A percentile compares a stretch with the other conserved stretches of the same genome.
Conservation (phyloP, 1,284 basidiomycete genomes). For the Filobasidium uniguttulatum region DNA sequence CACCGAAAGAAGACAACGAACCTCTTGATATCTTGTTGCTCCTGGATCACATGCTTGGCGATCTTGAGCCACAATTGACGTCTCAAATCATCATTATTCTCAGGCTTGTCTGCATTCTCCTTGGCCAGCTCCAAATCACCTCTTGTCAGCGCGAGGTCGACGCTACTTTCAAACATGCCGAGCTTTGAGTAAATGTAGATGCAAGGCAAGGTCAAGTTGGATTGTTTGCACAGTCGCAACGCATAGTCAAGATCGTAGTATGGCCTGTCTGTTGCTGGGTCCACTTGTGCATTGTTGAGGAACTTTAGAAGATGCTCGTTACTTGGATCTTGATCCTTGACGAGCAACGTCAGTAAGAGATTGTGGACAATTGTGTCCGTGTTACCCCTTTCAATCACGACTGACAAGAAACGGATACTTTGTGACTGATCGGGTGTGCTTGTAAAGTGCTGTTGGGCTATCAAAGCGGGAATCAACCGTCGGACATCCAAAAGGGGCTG, state of each 20-base stretch:
- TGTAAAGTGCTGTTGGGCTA: conserved; percentile 53
- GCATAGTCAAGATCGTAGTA: conserved; percentile 98
- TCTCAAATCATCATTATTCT: conserved; percentile 68
- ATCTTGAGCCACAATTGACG: conserved; percentile 98
- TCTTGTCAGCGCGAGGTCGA: conserved; percentile 84
- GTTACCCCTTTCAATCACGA: conserved; percentile 62
- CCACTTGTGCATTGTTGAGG: conserved; percentile 65
- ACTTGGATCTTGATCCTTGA: conserved; percentile 44
- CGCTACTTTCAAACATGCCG: conserved; percentile 90
- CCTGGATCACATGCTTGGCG: conserved; percentile 90
- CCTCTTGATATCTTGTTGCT: conserved; percentile 95
- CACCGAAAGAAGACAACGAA: conserved; percentile 38
- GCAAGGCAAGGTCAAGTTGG: conserved; percentile 72
- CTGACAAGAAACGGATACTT: conserved; percentile 73
- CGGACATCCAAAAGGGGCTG: conserved; percentile 65
- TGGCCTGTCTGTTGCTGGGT: conserved; percentile 69
- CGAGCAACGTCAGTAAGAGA: conserved; percentile 76
- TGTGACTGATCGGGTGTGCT: conserved; percentile 44
- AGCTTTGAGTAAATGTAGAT: conserved; percentile 97
- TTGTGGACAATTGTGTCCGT: conserved; percentile 85
- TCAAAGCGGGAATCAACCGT: conserved; percentile 75
- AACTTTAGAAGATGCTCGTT: conserved; percentile 75
- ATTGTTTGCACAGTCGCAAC: conserved; percentile 71
- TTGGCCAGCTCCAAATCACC: conserved; percentile 87
- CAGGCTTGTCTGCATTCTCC: conserved; percentile 82